A percentile compares a stretch with the other conserved stretches of the same genome.
phyloP scores from a whole-genome alignment of 202 grass and related monocot species.

The Schoenoplectus tabernaemontani region DNA sequence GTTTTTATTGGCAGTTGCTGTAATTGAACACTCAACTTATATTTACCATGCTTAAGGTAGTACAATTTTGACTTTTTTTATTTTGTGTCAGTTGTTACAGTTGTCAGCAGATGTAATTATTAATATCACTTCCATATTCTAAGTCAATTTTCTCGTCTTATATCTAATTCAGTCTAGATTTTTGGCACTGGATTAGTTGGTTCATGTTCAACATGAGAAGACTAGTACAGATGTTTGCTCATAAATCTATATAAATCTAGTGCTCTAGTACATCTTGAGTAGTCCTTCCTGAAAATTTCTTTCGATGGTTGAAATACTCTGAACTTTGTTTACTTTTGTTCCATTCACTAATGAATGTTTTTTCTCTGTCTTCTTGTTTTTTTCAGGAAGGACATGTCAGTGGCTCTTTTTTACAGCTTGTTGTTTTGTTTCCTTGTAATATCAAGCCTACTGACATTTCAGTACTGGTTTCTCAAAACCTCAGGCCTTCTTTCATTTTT shows the following conservation, averaged over 20 bases:
- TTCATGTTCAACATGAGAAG: no score
- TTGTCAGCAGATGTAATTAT: no score
- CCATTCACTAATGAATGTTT: conserved; percentile 6
- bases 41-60: no score
- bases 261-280: background rate
- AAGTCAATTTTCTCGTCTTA: no score
- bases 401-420: conserved; percentile 52
- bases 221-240: no score
- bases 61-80: no score
- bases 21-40: no score
- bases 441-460: conserved; percentile 47
- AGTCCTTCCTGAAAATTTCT: no score
- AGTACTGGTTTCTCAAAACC: conserved; percentile 53
- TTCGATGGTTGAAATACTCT: background rate
- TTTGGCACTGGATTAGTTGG: background rate
- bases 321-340: background rate
- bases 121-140: no score
- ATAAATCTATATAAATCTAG: background rate
- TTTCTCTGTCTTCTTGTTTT: background rate
- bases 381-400: conserved; percentile 64
- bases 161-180: background rate
- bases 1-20: no score
- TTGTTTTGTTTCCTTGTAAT: conserved; percentile 75
- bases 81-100: no score
- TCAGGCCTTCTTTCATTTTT: conserved; percentile 54